A percentile compares a stretch with the other conserved stretches of the same genome.
phyloP scores from a whole-genome alignment of 139 green algal genomes.

The Chlamydomonas sp. region DNA sequence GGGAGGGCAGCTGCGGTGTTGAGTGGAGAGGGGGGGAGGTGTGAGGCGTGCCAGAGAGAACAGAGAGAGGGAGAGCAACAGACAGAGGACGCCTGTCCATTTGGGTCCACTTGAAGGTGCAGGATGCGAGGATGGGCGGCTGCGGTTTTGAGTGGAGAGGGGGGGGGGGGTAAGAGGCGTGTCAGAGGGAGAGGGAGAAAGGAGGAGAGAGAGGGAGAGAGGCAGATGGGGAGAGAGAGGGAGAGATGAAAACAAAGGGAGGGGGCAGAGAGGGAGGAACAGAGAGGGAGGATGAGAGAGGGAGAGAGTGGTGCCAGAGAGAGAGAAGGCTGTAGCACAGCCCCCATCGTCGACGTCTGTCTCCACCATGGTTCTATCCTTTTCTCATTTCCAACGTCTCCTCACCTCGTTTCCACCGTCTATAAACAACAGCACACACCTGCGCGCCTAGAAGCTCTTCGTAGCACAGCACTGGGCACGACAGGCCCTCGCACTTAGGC shows the following conservation, averaged over 20 bases:
- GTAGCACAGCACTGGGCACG: constrained; percentile 47
- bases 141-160: no score
- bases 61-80: background rate
- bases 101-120: constrained; percentile 37
- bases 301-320: background rate
- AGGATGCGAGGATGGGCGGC: no score
- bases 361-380: no score
- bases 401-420: no score
- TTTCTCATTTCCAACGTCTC: no score
- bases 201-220: no score
- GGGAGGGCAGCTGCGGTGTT: background rate
- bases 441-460: constrained; percentile 54
- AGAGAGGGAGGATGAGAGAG: background rate
- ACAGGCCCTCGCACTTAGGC: constrained; percentile 16
- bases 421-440: background rate
- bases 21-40: background rate
- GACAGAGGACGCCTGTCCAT: constrained; percentile 13
- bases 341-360: no score
- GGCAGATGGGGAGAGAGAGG: background rate
- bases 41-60: background rate
- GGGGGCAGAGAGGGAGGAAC: background rate
- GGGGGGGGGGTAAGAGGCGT: no score
- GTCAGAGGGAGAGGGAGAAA: no score
- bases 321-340: no score
- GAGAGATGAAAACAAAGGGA: background rate